phyloP scores from a whole-genome alignment of 345 rosid species.

The Camelina hispida region DNA sequence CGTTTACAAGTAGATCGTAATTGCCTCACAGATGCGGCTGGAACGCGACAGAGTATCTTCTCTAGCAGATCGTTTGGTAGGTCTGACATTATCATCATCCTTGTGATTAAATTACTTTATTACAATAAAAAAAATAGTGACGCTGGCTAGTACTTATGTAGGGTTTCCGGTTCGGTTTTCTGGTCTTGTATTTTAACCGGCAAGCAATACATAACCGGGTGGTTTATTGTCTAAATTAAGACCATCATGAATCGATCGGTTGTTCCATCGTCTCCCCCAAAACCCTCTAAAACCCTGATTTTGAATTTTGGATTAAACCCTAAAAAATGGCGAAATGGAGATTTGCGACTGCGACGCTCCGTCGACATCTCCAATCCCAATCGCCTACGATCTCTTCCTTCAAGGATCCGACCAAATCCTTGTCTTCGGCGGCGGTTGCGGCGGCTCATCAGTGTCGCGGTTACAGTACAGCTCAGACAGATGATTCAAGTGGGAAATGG shows the following conservation, averaged over 20 bases:
- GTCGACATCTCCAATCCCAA: constrained; percentile 45
- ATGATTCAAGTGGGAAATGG: constrained; percentile 57
- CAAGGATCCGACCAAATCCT: background rate
- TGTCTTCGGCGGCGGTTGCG: background rate
- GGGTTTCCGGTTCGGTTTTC: too few species aligned
- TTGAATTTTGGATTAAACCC: constrained; percentile 6
- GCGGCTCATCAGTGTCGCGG: constrained; percentile 28
- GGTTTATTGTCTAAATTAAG: background rate
- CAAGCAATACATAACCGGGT: too few species aligned
- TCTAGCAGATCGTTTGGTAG: background rate
- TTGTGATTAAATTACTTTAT: too few species aligned
- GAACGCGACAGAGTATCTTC: background rate
- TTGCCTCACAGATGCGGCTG: background rate
- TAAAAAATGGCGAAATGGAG: constrained; percentile 42
- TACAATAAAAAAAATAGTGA: too few species aligned
- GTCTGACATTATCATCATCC: background rate
- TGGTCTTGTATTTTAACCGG: too few species aligned
- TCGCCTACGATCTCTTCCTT: constrained; percentile 12
- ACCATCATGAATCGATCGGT: background rate
- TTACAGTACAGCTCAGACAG: constrained; percentile 33
- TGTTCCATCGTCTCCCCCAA: background rate
- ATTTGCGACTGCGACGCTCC: constrained; percentile 44
- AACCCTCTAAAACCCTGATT: constrained; percentile 34
- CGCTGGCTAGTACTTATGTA: too few species aligned
- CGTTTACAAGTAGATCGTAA: background rate